Evolutionary conservation across 2,329 filamentous ascomycete species (phyloP), one percentile per base, ranked within the genome.

Genomic region (Cadophora luteo-olivacea): DNA sequence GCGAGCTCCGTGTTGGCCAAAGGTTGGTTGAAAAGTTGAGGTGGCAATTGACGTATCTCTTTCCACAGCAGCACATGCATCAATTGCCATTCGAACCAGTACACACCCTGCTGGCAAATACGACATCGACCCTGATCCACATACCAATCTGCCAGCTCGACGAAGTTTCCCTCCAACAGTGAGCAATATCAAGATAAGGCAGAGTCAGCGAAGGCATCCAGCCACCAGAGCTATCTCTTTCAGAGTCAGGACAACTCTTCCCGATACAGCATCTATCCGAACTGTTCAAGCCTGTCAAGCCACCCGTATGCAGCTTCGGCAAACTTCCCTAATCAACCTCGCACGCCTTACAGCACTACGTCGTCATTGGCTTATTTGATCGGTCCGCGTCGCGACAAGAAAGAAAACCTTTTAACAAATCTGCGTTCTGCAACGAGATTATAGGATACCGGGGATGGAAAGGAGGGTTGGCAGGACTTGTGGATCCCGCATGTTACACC

Each of bases 351-450:
- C 33, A 25, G 22, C n/a, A 2, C 57, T 22, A 25, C 36, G 12
- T 45, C 57, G 33, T 45, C 57, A 60, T 60, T 60, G 57, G 57
- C 22, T 60, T 60, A 22, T 16, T 41, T 25, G 55, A 16, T 24
- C n/a, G 8, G 33, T 4, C 33, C 33, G 22, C 55, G n/a, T 60
- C 33, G 11, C 4, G 22, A 14, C 12, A 12, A 14, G 7, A 33
- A n/a, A 33, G 33, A 33, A 32, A 55, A 33, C 16, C 45, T 49
- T 54, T 29, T 25, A 33, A 64, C 49, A 22, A 64, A 32, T 55
- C 33, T 49, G 41, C 14, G 12, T 45, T 45, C 51, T 64, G 62
- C 51, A 38, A 49, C 33, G 19, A n/a, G 63, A 65, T 58, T 49
- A 65, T 54, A 19, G 51, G 24, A 54, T 32, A 55, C 29, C 29